Evolutionary conservation across 495 filamentous ascomycete species (phyloP).

Genomic region (Aspergillus taichungensis): DNA sequence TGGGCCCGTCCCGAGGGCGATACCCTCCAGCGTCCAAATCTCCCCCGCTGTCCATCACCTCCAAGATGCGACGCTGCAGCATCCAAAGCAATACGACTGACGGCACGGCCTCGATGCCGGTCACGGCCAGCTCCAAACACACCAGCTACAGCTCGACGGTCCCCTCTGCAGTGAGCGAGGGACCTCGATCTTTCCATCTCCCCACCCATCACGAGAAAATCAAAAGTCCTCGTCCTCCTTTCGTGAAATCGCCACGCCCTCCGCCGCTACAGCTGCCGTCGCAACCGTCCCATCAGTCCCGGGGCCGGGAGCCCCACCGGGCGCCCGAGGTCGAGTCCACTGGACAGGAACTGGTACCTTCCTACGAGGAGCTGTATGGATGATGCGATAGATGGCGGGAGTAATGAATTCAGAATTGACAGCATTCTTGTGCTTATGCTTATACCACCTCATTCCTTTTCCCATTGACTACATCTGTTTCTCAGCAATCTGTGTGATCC

Average conservation of each 20-base stretch:
- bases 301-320: no score
- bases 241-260: no score
- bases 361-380: slow-evolving; percentile 39
- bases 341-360: slow-evolving; percentile 31
- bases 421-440: background rate
- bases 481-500: background rate
- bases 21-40: slow-evolving; percentile 25
- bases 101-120: slow-evolving; percentile 17
- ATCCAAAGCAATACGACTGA: slow-evolving; percentile 26
- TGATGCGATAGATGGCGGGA: no score
- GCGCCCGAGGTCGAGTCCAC: slow-evolving; percentile 16
- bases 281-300: no score
- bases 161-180: slow-evolving; percentile 22
- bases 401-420: background rate
- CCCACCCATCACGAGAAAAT: slow-evolving; percentile 18
- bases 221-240: slow-evolving; percentile 10
- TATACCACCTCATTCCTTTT: background rate
- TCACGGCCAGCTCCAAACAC: slow-evolving; percentile 26
- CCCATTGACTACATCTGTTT: background rate
- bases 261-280: no score
- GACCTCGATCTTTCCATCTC: slow-evolving; percentile 19
- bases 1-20: slow-evolving; percentile 6
- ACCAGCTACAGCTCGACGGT: slow-evolving; percentile 32
- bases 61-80: slow-evolving; percentile 37
- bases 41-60: slow-evolving; percentile 33